A percentile compares a stretch with the other conserved stretches of the same genome.
phyloP scores from a whole-genome alignment of 352 stramenopile species.

The Blastocystis sp. region DNA sequence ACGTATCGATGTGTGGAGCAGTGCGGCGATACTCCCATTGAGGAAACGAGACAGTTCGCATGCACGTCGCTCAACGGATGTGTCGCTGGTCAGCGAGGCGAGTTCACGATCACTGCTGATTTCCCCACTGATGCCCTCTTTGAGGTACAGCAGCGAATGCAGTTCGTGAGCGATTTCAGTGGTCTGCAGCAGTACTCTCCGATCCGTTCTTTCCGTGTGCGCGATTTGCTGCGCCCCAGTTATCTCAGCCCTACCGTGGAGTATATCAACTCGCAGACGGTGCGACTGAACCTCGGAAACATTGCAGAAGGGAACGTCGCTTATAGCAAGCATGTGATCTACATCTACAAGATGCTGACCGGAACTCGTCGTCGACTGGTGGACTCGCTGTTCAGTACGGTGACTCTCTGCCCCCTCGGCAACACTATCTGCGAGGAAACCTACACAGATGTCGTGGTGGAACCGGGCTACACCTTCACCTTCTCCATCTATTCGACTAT shows the following conservation, averaged over 20 bases:
- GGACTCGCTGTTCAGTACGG: conserved; percentile 45
- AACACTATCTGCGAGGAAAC: conserved; percentile 3
- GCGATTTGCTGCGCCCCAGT: not conserved
- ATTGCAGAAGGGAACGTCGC: not conserved
- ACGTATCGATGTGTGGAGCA: not conserved
- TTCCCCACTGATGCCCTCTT: conserved; percentile 8
- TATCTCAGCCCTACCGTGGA: not conserved
- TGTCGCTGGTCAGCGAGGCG: not conserved
- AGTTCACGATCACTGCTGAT: not conserved
- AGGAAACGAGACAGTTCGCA: not conserved
- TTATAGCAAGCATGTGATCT: conserved; percentile 13
- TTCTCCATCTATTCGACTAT: conserved; percentile 22
- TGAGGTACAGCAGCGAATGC: conserved; percentile 2
- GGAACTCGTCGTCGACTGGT: conserved; percentile 18
- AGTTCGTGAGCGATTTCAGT: not conserved
- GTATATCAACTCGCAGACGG: conserved; percentile 18
- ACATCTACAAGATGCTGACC: conserved; percentile 51
- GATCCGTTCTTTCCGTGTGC: not conserved
- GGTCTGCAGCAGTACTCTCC: not conserved
- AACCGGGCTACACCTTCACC: conserved; percentile 17
- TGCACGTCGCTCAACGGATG: not conserved
- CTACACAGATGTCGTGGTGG: conserved; percentile 6
- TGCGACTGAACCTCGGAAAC: conserved; percentile 15
- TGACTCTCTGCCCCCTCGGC: not conserved
- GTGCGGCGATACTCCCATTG: not conserved